Evolutionary conservation across 495 filamentous ascomycete species (phyloP).

Genomic region (Parathielavia appendiculata): DNA sequence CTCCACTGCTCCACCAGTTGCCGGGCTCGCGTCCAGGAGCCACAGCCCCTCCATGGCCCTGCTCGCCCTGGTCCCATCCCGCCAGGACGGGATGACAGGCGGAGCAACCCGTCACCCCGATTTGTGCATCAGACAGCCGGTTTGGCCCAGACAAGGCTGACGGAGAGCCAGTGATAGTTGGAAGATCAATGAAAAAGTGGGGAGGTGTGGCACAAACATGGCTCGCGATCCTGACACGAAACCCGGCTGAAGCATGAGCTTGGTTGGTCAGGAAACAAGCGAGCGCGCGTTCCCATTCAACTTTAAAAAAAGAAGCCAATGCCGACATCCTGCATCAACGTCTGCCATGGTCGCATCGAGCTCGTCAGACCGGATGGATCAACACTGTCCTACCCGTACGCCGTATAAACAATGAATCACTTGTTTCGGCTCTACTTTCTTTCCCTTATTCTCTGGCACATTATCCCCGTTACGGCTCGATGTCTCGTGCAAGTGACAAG

Average conservation of each 20-base stretch:
- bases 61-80: conserved; percentile 1
- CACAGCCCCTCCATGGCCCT: conserved; percentile 14
- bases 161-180: conserved; percentile 13
- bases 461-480: too few species aligned
- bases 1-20: conserved; percentile 17
- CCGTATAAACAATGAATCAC: too few species aligned
- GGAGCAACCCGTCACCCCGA: conserved; percentile 26
- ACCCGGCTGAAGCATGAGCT: conserved; percentile 29
- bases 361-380: background rate
- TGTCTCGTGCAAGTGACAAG: background rate
- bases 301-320: conserved; percentile 33
- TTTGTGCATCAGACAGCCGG: conserved; percentile 20
- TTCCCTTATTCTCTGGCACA: background rate
- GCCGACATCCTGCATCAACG: conserved; percentile 12
- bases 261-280: conserved; percentile 29
- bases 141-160: conserved; percentile 7
- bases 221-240: conserved; percentile 24
- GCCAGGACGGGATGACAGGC: conserved; percentile 15
- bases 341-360: conserved; percentile 3
- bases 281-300: conserved; percentile 31
- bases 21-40: conserved; percentile 8
- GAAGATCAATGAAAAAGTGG: conserved; percentile 6
- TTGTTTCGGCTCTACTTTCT: background rate
- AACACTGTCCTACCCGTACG: too few species aligned
- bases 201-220: conserved; percentile 17